Percentiles rank a stretch among this genome's conserved stretches.
Evolutionary conservation across 2,329 filamentous ascomycete species (phyloP).

Genomic region (Monilinia vaccinii-corymbosi): DNA sequence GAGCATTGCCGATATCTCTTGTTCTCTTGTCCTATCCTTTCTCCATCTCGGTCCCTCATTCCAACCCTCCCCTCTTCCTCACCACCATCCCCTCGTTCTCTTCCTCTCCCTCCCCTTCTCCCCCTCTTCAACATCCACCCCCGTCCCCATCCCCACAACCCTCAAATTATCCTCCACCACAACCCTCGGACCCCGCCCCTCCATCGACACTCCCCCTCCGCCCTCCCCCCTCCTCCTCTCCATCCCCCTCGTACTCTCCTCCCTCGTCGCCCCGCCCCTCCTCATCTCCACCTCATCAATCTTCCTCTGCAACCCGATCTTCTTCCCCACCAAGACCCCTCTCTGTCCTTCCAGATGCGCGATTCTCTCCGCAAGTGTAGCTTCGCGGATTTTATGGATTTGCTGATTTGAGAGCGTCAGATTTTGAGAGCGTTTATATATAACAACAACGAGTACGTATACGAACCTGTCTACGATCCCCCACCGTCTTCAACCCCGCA

Average conservation of each 20-base stretch:
- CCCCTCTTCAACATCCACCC: not conserved
- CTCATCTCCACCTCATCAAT: conserved; percentile 40
- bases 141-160: not conserved
- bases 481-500: conserved; percentile 45
- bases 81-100: conserved; percentile 1
- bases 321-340: conserved; percentile 41
- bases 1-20: not conserved
- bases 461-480: conserved; percentile 39
- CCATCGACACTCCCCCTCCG: not conserved
- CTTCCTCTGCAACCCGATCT: conserved; percentile 46
- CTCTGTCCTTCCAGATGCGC: conserved; percentile 42
- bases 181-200: not conserved
- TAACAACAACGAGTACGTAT: not conserved
- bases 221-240: conserved; percentile 21
- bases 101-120: conserved; percentile 1
- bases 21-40: not conserved
- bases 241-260: conserved; percentile 30
- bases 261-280: conserved; percentile 32
- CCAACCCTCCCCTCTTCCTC: not conserved
- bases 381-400: conserved; percentile 38
- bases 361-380: conserved; percentile 45
- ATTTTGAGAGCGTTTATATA: too few relatives aligned
- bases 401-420: conserved; percentile 33
- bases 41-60: too few relatives aligned
- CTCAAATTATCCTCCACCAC: not conserved